Evolutionary conservation across 2,329 filamentous ascomycete genomes (phyloP), one percentile per base, ranked within the genome.

Genomic region (Cordyceps farinosa): DNA sequence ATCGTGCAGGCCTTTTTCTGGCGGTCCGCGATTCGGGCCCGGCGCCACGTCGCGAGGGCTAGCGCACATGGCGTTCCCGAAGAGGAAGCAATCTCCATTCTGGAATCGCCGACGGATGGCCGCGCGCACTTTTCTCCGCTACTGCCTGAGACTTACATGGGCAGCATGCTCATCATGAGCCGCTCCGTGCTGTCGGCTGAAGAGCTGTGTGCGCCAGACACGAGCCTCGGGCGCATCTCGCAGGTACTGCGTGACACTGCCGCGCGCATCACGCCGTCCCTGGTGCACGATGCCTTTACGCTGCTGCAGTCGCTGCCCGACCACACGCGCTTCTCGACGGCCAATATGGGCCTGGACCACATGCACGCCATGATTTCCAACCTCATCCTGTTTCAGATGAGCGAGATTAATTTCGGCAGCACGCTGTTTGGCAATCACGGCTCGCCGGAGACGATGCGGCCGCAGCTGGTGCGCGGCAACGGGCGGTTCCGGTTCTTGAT

Each of bases 1-100:
- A 75, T 77, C 9, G 66, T 78, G 2, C 74, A 78, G 64, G 77
- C 77, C 0, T 75, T 78, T 55, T 72, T 77, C 64, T 78, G 77
- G 77, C 72, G 75, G 0, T 69, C 71, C 0, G 69, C 74, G 0
- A 70, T 77, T 48, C 68, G 71, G 27, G 72, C 75, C 1, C 70
- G 76, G 13, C 73, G 74, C 47, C 72, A 70, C 1, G 74, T 75
- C 1, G 74, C 69, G 2, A 69, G 60, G n/a, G 65, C 68, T 3
- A 64, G 66, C 0, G 61, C 69, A 30, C 47, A 68, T 15, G 67
- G 64, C 1, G 67, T 66, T 5, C 5, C 36, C 3, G 34, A 51
- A 0, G 64, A 69, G 0, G 67, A 72, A 8, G 70, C 72, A 8
- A 56, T 68, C 9, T 72, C 73, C 1, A 73, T 76, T 44, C 66